Conservation (phyloP, 2,329 filamentous ascomycete species). For the Fusarium concolor region DNA sequence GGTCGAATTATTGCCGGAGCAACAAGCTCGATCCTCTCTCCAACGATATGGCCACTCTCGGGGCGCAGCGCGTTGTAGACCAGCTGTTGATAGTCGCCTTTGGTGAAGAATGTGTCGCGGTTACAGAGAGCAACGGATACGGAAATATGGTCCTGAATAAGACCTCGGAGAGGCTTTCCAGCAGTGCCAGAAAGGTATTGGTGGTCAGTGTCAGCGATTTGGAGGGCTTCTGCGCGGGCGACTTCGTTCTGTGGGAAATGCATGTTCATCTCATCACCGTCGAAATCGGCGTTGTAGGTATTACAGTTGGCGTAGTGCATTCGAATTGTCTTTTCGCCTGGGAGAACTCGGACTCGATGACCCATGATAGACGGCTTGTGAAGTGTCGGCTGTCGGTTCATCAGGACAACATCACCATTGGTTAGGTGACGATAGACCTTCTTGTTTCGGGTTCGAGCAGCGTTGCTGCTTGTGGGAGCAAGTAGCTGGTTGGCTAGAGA, state of each 20-base stretch:
- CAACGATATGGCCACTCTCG: constrained; percentile 87
- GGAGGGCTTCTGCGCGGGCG: constrained; percentile 89
- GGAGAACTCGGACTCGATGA: constrained; percentile 89
- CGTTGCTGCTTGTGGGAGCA: constrained; percentile 80
- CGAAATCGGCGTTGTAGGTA: constrained; percentile 99
- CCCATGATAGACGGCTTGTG: constrained; percentile 99
- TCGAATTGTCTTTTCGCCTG: constrained; percentile 95
- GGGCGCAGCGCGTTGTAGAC: constrained; percentile 90
- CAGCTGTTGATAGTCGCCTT: constrained; percentile 91
- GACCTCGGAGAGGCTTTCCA: constrained; percentile 90
- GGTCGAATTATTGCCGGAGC: constrained; percentile 87
- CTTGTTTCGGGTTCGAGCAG: constrained; percentile 85
- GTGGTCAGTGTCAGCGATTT: constrained; percentile 95
- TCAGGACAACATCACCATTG: constrained; percentile 95
- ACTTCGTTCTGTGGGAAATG: constrained; percentile 98
- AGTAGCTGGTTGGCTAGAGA: constrained; percentile 94
- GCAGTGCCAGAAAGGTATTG: constrained; percentile 96
- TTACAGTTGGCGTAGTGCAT: constrained; percentile 99
- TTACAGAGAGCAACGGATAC: constrained; percentile 92
- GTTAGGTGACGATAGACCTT: constrained; percentile 97
- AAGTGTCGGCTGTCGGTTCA: constrained; percentile 98
- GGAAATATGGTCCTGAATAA: constrained; percentile 98
- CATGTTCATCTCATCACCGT: constrained; percentile 99
- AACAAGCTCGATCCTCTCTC: constrained; percentile 83
- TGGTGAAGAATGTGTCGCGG: constrained; percentile 89